phyloP scores from a whole-genome alignment of 1,139 yeast genomes.

The Lodderomyces pseudojiufengensis region DNA sequence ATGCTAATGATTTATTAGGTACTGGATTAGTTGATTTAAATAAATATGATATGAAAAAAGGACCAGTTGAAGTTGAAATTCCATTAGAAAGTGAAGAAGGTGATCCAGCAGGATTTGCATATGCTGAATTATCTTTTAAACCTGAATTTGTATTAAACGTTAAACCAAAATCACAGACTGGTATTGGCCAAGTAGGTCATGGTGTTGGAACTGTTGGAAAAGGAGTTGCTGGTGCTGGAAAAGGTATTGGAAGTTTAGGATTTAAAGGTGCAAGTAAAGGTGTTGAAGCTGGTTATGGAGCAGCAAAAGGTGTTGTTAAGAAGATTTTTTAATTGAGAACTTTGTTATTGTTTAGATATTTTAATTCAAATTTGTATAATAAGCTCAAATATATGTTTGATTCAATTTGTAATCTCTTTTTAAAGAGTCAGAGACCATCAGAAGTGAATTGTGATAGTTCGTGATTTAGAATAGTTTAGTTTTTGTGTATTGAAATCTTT shows the following conservation, averaged over 20 bases:
- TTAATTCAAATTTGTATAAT: too few species aligned
- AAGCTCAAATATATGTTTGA: too few species aligned
- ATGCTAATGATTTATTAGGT: conserved; percentile 79
- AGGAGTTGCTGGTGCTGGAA: conserved; percentile 44
- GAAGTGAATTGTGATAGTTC: too few species aligned
- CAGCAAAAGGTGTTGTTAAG: neutral
- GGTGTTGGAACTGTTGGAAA: conserved; percentile 34
- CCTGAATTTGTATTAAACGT: conserved; percentile 64
- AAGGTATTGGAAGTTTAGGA: conserved; percentile 41
- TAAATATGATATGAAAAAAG: conserved; percentile 56
- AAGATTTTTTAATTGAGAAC: too few species aligned
- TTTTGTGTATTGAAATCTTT: too few species aligned
- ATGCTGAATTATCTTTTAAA: conserved; percentile 56
- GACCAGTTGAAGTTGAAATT: conserved; percentile 47
- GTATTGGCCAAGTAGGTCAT: conserved; percentile 16
- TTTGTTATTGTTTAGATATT: too few species aligned
- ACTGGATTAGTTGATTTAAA: conserved; percentile 55
- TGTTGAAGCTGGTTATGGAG: conserved; percentile 12
- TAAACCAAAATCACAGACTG: conserved; percentile 36
- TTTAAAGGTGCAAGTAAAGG: conserved; percentile 38
- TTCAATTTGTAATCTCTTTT: too few species aligned
- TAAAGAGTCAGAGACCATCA: too few species aligned
- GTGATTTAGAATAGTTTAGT: too few species aligned
- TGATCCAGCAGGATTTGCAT: conserved; percentile 59
- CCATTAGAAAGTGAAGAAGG: conserved; percentile 57